Conservation (phyloP, 2,329 filamentous ascomycete genomes). For the Fusarium guadeloupense region DNA sequence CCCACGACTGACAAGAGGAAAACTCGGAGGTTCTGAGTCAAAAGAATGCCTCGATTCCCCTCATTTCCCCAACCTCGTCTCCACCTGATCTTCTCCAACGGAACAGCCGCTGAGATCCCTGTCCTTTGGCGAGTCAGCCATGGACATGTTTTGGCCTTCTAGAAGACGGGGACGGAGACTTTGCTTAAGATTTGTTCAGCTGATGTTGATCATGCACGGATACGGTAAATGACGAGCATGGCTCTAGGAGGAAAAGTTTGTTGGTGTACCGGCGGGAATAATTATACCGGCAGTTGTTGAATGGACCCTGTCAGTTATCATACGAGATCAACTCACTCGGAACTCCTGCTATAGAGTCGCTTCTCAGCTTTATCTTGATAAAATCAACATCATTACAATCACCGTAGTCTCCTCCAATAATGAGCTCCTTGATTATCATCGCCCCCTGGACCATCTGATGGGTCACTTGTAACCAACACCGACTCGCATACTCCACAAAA, state of each 20-base stretch:
- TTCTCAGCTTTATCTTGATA: too few species aligned
- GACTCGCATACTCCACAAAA: constrained; percentile 23
- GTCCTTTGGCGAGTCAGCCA: constrained; percentile 10
- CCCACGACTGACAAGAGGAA: constrained; percentile 20
- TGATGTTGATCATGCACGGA: too few species aligned
- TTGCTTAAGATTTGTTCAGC: too few species aligned
- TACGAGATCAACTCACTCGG: too few species aligned
- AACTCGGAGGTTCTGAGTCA: constrained; percentile 17
- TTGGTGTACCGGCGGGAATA: too few species aligned
- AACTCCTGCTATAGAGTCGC: too few species aligned
- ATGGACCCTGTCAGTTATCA: too few species aligned
- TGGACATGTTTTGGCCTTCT: too few species aligned
- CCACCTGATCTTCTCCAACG: constrained; percentile 24
- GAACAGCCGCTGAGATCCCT: background rate
- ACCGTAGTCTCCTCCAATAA: constrained; percentile 8
- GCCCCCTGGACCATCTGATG: background rate
- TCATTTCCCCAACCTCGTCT: constrained; percentile 30
- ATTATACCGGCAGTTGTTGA: too few species aligned
- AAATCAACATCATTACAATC: background rate
- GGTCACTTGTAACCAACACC: background rate
- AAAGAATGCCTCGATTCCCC: constrained; percentile 12
- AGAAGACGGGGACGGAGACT: too few species aligned
- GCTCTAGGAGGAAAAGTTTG: too few species aligned
- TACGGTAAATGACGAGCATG: too few species aligned
- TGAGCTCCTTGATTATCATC: background rate